Evolutionary conservation across 169 alveolate genomes (phyloP).

Genomic region (Cryptosporidium andersoni): DNA sequence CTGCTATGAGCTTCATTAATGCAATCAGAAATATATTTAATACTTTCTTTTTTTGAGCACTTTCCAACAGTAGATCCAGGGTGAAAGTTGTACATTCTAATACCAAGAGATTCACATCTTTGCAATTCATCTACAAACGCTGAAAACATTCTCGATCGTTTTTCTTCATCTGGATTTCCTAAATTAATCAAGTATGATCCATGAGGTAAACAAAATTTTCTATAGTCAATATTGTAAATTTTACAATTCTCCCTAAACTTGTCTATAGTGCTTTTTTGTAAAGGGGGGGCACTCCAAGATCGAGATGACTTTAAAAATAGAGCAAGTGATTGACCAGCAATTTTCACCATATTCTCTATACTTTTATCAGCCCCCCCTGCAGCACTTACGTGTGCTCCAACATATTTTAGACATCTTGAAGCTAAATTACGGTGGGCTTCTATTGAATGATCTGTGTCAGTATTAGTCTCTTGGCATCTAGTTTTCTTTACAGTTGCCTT

Average conservation of each 20-base stretch:
- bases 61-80: conserved; percentile 82
- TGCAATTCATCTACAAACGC: conserved; percentile 86
- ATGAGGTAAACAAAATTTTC: conserved; percentile 83
- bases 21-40: conserved; percentile 41
- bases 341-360: conserved; percentile 80
- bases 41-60: conserved; percentile 56
- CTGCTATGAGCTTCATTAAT: conserved; percentile 83
- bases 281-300: conserved; percentile 86
- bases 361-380: conserved; percentile 88
- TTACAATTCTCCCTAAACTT: conserved; percentile 77
- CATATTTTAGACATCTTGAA: conserved; percentile 20
- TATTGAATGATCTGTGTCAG: conserved; percentile 2
- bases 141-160: conserved; percentile 81
- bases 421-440: conserved; percentile 33
- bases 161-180: conserved; percentile 88
- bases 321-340: conserved; percentile 86
- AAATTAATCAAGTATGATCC: conserved; percentile 88
- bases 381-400: conserved; percentile 90
- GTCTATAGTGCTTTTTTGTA: conserved; percentile 76
- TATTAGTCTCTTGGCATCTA: no score
- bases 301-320: conserved; percentile 87
- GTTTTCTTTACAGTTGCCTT: no score
- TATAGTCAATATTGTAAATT: conserved; percentile 75
- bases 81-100: conserved; percentile 85
- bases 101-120: conserved; percentile 87